Conservation (phyloP, 2,329 filamentous ascomycete genomes). For the Colletotrichum shisoi region DNA sequence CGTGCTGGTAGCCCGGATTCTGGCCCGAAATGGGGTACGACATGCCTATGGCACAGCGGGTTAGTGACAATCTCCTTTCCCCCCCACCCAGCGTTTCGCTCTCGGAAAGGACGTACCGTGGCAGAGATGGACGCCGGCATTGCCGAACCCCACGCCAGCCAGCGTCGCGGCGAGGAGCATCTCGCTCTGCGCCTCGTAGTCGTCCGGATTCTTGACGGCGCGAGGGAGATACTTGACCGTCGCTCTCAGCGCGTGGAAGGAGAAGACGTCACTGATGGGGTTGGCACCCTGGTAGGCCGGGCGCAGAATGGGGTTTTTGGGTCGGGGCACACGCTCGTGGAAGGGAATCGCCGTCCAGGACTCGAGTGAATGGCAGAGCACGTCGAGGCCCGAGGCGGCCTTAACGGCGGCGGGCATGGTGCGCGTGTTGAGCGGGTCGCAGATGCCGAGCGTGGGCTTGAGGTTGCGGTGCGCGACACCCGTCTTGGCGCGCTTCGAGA, state of each 20-base stretch:
- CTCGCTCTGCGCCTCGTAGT: slow-evolving; percentile 89
- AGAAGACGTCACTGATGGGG: slow-evolving; percentile 97
- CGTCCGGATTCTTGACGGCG: slow-evolving; percentile 85
- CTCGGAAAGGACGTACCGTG: slow-evolving; percentile 56
- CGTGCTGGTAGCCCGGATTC: slow-evolving; percentile 67
- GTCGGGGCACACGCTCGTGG: slow-evolving; percentile 82
- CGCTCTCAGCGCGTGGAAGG: slow-evolving; percentile 79
- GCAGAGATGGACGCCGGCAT: slow-evolving; percentile 88
- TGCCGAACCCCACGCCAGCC: slow-evolving; percentile 95
- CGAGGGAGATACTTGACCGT: slow-evolving; percentile 94
- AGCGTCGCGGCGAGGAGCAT: slow-evolving; percentile 96
- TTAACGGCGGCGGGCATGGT: slow-evolving; percentile 97
- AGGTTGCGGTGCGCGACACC: slow-evolving; percentile 94
- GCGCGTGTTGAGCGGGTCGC: slow-evolving; percentile 84
- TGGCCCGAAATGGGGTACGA: slow-evolving; percentile 96
- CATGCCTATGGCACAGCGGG: slow-evolving; percentile 69
- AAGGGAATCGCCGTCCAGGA: slow-evolving; percentile 98
- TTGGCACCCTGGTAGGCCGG: slow-evolving; percentile 98
- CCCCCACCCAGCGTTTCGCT: not conserved
- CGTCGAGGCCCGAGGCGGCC: slow-evolving; percentile 89
- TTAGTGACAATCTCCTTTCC: slow-evolving; percentile 2
- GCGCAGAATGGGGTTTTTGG: slow-evolving; percentile 85
- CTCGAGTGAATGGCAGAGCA: slow-evolving; percentile 93
- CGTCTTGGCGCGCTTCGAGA: slow-evolving; percentile 89
- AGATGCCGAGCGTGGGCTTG: slow-evolving; percentile 92